Evolutionary conservation across 1,284 basidiomycete genomes (phyloP).

Genomic region (Marasmius sp.): DNA sequence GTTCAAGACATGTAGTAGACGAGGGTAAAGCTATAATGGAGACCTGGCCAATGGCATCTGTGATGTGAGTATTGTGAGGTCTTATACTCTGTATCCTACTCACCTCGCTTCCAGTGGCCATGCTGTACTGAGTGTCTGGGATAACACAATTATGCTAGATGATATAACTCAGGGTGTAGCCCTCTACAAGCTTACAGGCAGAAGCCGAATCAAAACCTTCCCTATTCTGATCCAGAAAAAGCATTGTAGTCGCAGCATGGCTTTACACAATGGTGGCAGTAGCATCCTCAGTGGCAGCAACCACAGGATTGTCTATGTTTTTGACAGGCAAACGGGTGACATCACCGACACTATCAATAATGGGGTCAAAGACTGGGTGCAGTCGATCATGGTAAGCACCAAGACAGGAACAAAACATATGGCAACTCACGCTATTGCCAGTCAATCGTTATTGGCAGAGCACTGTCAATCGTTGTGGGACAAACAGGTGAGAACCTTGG

Average conservation of each 20-base stretch:
- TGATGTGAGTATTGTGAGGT: constrained; percentile 1
- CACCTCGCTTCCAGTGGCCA: constrained; percentile 2
- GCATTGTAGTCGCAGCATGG: not conserved
- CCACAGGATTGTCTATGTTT: not conserved
- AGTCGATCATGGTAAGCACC: not conserved
- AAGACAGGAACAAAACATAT: too few species aligned
- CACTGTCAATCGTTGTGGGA: not conserved
- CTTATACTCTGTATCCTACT: not conserved
- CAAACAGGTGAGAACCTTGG: constrained; percentile 1
- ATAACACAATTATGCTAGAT: constrained; percentile 4
- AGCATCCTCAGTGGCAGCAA: not conserved
- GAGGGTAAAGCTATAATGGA: constrained; percentile 1
- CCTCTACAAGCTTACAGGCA: constrained; percentile 2
- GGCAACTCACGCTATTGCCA: not conserved
- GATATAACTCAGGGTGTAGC: constrained; percentile 5
- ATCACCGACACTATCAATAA: not conserved
- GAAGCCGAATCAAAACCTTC: not conserved
- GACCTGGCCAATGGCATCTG: not conserved
- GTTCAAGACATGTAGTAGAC: constrained; percentile 1
- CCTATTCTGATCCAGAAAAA: not conserved
- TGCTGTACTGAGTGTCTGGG: not conserved
- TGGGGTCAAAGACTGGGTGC: constrained; percentile 1
- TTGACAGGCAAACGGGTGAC: not conserved
- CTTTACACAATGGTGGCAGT: not conserved
- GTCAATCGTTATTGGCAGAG: not conserved